phyloP scores from a whole-genome alignment of 1,284 basidiomycete species.

The Prillingera fragicola region DNA sequence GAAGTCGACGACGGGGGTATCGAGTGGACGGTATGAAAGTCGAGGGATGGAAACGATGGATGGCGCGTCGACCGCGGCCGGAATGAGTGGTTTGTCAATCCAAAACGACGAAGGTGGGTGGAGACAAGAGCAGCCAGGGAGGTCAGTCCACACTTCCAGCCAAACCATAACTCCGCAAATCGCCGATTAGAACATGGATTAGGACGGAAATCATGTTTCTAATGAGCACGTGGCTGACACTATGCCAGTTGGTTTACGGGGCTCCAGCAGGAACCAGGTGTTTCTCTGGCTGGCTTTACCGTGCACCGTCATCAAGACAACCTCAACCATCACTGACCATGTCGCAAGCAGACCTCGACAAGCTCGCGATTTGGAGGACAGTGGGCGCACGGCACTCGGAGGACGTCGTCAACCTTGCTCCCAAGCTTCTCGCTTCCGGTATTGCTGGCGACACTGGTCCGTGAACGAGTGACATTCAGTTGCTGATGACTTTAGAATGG shows the following conservation, averaged over 20 bases:
- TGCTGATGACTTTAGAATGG: constrained; percentile 62
- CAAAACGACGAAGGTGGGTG: too few relatives aligned
- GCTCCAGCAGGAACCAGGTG: too few relatives aligned
- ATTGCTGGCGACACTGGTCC: constrained; percentile 35
- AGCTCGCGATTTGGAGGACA: constrained; percentile 63
- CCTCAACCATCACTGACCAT: constrained; percentile 5
- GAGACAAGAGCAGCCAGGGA: background rate
- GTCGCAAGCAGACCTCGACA: constrained; percentile 54
- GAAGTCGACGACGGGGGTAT: too few relatives aligned
- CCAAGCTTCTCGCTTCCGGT: constrained; percentile 53
- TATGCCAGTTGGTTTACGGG: too few relatives aligned
- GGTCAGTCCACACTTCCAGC: background rate
- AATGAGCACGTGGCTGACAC: too few relatives aligned
- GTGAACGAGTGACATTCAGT: constrained; percentile 6
- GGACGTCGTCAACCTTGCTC: constrained; percentile 62
- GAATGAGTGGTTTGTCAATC: too few relatives aligned
- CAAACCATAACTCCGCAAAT: background rate
- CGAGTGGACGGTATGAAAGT: too few relatives aligned
- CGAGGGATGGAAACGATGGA: background rate
- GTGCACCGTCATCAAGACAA: background rate
- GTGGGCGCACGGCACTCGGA: constrained; percentile 64
- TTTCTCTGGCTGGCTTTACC: too few relatives aligned
- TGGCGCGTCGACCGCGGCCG: too few relatives aligned
- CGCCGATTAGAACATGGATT: too few relatives aligned
- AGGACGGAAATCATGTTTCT: too few relatives aligned